Conservation (phyloP, 352 stramenopile species). For the Lagenidium sp. region DNA sequence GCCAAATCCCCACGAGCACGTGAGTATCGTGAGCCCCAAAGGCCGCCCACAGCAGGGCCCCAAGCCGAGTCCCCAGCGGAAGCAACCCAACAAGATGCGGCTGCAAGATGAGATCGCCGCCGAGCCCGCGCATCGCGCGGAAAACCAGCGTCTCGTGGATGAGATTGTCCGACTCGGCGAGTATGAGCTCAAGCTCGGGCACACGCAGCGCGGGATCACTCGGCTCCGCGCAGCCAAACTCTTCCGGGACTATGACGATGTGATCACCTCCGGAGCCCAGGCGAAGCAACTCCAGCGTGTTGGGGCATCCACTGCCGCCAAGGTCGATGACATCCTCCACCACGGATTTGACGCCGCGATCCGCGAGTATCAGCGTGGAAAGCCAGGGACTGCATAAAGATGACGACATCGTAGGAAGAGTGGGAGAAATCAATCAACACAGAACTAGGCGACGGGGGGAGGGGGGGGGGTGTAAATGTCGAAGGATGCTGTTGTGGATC, state of each 20-base stretch:
- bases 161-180: slow-evolving; percentile 45
- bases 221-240: slow-evolving; percentile 53
- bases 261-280: slow-evolving; percentile 52
- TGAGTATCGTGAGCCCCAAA: no score
- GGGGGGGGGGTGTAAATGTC: no score
- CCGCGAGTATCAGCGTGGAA: slow-evolving; percentile 29
- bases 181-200: slow-evolving; percentile 35
- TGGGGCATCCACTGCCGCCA: slow-evolving; percentile 32
- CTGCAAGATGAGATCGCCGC: slow-evolving; percentile 24
- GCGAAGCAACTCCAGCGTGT: slow-evolving; percentile 38
- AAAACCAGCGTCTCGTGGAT: slow-evolving; percentile 60
- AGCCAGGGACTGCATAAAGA: not conserved
- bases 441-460: no score
- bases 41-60: no score
- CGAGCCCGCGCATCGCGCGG: slow-evolving; percentile 15
- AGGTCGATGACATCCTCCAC: slow-evolving; percentile 49
- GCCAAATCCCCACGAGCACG: no score
- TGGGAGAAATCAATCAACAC: no score
- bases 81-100: slow-evolving; percentile 5
- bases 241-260: slow-evolving; percentile 24
- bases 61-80: not conserved
- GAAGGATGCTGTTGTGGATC: no score
- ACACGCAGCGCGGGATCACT: slow-evolving; percentile 39
- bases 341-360: slow-evolving; percentile 33
- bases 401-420: not conserved